Evolutionary conservation across 257 asterid genomes (phyloP).

Genomic region (Lantana camara): DNA sequence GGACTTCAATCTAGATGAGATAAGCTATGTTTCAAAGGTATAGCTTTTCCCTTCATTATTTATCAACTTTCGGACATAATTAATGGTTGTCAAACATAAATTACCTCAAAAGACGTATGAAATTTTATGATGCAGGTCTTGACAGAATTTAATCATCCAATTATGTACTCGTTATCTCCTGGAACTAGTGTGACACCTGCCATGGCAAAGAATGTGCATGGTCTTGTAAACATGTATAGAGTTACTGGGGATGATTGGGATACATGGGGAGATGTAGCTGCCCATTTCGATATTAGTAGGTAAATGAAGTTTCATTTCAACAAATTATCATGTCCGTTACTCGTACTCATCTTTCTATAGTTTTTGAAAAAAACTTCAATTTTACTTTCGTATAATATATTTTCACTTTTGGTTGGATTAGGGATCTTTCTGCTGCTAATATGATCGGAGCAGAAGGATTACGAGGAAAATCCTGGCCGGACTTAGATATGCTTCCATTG

Average conservation of each 20-base stretch:
- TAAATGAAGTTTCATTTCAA: slow-evolving; percentile 32
- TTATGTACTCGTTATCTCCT: slow-evolving; percentile 87
- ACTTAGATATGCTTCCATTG: slow-evolving; percentile 94
- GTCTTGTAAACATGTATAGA: slow-evolving; percentile 90
- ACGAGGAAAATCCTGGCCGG: slow-evolving; percentile 95
- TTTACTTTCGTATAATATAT: not conserved
- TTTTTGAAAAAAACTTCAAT: not conserved
- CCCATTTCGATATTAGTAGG: slow-evolving; percentile 84
- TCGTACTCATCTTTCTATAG: not conserved
- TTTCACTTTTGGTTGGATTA: slow-evolving; percentile 22
- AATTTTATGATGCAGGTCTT: slow-evolving; percentile 53
- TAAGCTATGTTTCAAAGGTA: slow-evolving; percentile 82
- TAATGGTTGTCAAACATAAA: slow-evolving; percentile 1
- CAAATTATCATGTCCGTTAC: slow-evolving; percentile 14
- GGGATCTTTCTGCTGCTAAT: slow-evolving; percentile 77
- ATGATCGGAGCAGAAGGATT: slow-evolving; percentile 81
- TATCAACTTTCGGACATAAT: not conserved
- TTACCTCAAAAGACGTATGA: slow-evolving; percentile 1
- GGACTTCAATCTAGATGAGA: slow-evolving; percentile 75
- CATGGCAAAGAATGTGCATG: slow-evolving; percentile 65
- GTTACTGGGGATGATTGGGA: slow-evolving; percentile 99
- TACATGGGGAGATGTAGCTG: slow-evolving; percentile 73
- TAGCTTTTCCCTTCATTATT: slow-evolving; percentile 15
- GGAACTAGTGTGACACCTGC: slow-evolving; percentile 78
- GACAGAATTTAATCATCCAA: slow-evolving; percentile 49